Evolutionary conservation across 2,329 filamentous ascomycete species (phyloP), one percentile per base, ranked within the genome.

Genomic region (Penicillium sp.): DNA sequence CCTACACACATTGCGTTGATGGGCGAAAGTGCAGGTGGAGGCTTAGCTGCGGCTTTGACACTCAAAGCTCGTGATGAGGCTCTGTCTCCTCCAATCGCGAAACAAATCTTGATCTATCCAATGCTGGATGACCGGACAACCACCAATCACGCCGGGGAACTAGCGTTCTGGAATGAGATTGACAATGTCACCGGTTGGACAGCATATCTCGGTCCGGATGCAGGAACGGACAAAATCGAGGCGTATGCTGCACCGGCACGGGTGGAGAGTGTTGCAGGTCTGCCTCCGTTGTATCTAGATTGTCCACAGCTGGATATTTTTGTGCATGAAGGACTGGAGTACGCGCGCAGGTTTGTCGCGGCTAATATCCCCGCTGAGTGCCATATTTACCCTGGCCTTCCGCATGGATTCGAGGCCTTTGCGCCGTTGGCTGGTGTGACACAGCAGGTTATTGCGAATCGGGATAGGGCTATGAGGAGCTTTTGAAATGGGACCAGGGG

Each of bases 21-120:
- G 58, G 86, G 86, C 4, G 83, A 84, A 58, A 86, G 83, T 24
- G 85, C 85, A 1, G 86, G 78, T 81, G 40, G 40, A 13, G 40
- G 40, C 10, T 22, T 44, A 9, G 40, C 19, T 6, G 40, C 40
- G 10, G 40, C 40, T 0, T 44, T 44, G 10, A 24, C 40, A 12
- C 40, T 44, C 3, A 44, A 44, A 13, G 40, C 40, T 44, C 40
- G 40, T 9, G 40, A 44, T 65, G 68, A 67, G n/a, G 69, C 66
- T 24, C 66, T 73, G 0, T 26, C n/a, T 1, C 75, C 75, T 0
- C 70, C 70, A n/a, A 61, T 81, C 3, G 72, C 74, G 9, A 78
- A 76, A 24, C 75, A 44, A 79, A 73, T 79, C 19, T 70, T 82
- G 1, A 66, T 79, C 17, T 79, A 75, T 53, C 78, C 79, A 9